Base-by-base conservation (phyloP, 2,329 filamentous ascomycete genomes). In the Hyphodiscus sp. region DNA sequence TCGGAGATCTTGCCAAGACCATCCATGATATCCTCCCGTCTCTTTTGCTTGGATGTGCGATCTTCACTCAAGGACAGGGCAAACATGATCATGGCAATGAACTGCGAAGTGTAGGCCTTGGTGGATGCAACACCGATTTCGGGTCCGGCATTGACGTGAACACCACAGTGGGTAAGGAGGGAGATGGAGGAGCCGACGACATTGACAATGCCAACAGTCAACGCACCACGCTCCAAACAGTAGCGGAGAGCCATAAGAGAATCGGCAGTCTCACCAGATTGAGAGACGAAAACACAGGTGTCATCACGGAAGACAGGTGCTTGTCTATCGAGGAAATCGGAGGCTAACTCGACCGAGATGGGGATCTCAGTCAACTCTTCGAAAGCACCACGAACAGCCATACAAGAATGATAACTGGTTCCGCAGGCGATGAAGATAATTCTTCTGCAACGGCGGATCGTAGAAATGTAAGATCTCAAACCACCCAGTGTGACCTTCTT, bases 61-160 rank as follows among this genome's bases (percentile, higher is more conserved):
- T 99, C 94, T 76, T 99, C 94, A 68, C 89, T 94, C 54, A 99
- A 82, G 29, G 91, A 96, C 60, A 99, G 79, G 7, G 94, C 94
- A 68, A 99, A 97, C 94, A 99, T 99, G 75, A 97, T 88, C 91
- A 99, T 96, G 71, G 94, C 95, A 68, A 99, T 90, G 73, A 97
- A 99, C 72, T 99, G 94, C 46, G 94, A 97, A 15, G 94, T 99
- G 77, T 99, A 99, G 41, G 94, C 94, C 81, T 99, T 99, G 73
- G 94, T 99, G 46, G 92, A 97, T 56, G 94, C 94, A 61, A 99
- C 94, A 84, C 94, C 94, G 60, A 99, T 97, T 74, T 99, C 94
- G 51, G 94, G 94, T 53, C 94, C 94, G 63, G 94, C 94, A 74
- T 99, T 99, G 79, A 99, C 91, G 79, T 99, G 94, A 52, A 99